A percentile compares a stretch with the other conserved stretches of the same genome.
Conservation (phyloP, 345 rosid genomes). For the Zanthoxylum bungeanum region DNA sequence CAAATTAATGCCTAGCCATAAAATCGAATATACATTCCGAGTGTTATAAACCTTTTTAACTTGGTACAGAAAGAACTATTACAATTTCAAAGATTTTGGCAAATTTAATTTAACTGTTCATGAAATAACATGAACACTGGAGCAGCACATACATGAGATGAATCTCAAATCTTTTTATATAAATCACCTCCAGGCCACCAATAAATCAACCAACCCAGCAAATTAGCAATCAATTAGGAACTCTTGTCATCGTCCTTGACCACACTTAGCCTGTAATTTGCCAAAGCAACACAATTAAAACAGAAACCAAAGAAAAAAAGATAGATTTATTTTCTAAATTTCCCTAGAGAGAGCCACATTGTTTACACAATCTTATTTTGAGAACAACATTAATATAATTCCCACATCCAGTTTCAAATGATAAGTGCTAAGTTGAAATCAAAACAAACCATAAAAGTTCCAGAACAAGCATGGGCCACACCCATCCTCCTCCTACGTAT, state of each 20-base stretch:
- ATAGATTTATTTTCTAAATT: too few relatives aligned
- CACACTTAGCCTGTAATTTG: conserved; percentile 11
- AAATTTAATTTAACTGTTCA: background rate
- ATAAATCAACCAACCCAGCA: conserved; percentile 6
- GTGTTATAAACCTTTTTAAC: too few relatives aligned
- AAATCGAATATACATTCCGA: background rate
- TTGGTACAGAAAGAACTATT: too few relatives aligned
- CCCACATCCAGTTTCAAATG: background rate
- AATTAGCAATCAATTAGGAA: background rate
- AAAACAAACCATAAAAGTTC: conserved; percentile 18
- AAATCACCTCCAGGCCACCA: too few relatives aligned
- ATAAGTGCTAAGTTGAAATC: background rate
- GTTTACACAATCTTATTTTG: background rate
- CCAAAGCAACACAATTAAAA: background rate
- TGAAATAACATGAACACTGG: background rate
- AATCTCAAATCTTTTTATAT: background rate
- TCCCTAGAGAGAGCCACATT: background rate
- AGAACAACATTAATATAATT: background rate
- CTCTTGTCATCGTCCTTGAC: background rate
- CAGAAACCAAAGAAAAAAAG: background rate
- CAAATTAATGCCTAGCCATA: too few relatives aligned
- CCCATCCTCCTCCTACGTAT: background rate
- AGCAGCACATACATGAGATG: background rate
- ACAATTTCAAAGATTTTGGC: too few relatives aligned
- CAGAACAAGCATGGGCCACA: background rate